Evolutionary conservation across 2,329 filamentous ascomycete species (phyloP).

Genomic region (Xylaria sp.): DNA sequence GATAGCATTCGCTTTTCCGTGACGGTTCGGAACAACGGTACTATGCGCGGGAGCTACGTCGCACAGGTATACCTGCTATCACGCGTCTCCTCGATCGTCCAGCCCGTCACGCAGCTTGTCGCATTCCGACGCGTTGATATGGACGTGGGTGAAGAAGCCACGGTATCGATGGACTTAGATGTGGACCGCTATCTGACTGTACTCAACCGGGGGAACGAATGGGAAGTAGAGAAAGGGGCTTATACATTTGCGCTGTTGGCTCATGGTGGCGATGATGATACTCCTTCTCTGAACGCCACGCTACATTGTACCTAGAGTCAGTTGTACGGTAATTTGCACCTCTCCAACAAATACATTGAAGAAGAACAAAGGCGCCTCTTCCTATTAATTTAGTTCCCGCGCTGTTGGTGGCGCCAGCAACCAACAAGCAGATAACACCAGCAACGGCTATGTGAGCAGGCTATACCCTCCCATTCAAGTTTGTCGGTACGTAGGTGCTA

Average conservation of each 20-base stretch:
- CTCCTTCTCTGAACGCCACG: conserved; percentile 41
- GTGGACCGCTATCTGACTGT: conserved; percentile 47
- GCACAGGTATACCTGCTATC: conserved; percentile 45
- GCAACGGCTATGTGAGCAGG: no score
- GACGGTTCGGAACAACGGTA: conserved; percentile 40
- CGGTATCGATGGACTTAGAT: conserved; percentile 41
- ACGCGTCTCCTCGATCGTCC: conserved; percentile 44
- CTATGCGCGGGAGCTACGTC: conserved; percentile 41
- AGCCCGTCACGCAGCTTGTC: conserved; percentile 47
- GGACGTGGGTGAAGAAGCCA: conserved; percentile 35
- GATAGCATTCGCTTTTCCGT: conserved; percentile 42
- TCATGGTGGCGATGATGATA: conserved; percentile 43
- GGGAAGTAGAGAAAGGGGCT: conserved; percentile 47
- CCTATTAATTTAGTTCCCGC: no score
- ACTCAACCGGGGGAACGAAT: conserved; percentile 45
- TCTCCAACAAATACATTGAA: no score
- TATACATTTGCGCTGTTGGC: conserved; percentile 47
- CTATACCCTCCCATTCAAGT: no score
- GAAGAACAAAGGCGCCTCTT: no score
- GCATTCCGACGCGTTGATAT: conserved; percentile 46
- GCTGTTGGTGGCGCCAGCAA: no score
- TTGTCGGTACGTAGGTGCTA: no score
- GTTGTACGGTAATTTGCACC: no score
- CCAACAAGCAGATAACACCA: no score
- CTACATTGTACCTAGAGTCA: conserved; percentile 40